Evolutionary conservation across 352 stramenopile species (phyloP), one percentile per base, ranked within the genome.

Genomic region (Phytopythium mirpurense): DNA sequence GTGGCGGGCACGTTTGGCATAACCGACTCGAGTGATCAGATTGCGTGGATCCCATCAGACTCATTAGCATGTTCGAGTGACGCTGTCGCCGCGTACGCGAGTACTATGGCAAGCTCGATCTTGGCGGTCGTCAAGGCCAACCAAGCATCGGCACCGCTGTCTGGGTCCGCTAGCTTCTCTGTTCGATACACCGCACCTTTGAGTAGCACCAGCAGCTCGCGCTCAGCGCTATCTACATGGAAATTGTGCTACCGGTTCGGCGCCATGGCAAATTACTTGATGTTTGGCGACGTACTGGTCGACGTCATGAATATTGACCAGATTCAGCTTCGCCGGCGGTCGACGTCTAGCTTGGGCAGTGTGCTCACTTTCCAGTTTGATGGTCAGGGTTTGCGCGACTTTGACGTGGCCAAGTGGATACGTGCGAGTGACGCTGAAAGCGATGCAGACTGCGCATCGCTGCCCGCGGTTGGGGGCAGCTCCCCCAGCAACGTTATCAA

Each of bases 231-330:
- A 14, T 71, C 71, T 10, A 74, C 67, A 0, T 89, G 78, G 78
- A 89, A 89, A 44, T 56, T 89, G 18, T 89, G 78, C 51, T 89
- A 86, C 54, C 70, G 67, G 11, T 89, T 89, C 36, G 78, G 74
- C 8, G 83, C 68, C 49, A 77, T 72, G 8, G 36, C 63, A 0
- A 53, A 59, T 15, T 86, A 62, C 35, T 49, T 85, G 34, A 75
- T 89, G 70, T 89, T 87, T 57, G 74, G 72, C 9, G 59, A 85
- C 44, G 78, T 89, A 0, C 19, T 87, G 16, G 81, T 68, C 27
- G 63, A 76, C 6, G 72, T 89, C 0, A 57, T 79, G 21, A 82
- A 78, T n/a, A 68, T 89, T 34, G 59, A 78, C 1, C 45, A 74
- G 10, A 63, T 80, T 2, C 36, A 67, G 5, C 34, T 89, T 18